phyloP scores from a whole-genome alignment of 1,284 basidiomycete genomes.

The Phenoliferia sp. region DNA sequence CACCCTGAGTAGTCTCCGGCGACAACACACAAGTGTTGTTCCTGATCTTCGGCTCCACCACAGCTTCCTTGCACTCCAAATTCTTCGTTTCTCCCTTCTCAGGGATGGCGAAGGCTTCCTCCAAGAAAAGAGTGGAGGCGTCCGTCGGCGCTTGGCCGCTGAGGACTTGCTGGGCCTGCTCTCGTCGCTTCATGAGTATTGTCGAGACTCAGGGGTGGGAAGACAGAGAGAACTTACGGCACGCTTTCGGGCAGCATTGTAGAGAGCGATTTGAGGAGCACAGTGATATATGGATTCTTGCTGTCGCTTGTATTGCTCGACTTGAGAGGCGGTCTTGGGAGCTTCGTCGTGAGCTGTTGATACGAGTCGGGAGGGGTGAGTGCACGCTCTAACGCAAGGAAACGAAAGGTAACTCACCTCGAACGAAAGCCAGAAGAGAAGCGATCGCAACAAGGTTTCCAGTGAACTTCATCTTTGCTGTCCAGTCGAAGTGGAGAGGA shows the following conservation, averaged over 20 bases:
- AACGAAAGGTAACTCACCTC: neutral
- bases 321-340: constrained; percentile 37
- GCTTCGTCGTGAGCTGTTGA: constrained; percentile 36
- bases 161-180: neutral
- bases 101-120: constrained; percentile 38
- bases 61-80: constrained; percentile 37
- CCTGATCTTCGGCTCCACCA: constrained; percentile 37
- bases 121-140: constrained; percentile 14
- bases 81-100: constrained; percentile 38
- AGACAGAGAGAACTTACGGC: neutral
- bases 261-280: constrained; percentile 1
- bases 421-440: neutral
- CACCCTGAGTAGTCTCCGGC: constrained; percentile 42
- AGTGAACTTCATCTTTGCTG: too few species aligned
- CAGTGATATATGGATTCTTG: constrained; percentile 42
- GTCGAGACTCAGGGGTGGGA: too few species aligned
- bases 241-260: neutral
- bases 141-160: neutral
- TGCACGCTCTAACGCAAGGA: too few species aligned
- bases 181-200: neutral
- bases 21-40: constrained; percentile 44
- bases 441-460: too few species aligned
- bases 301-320: constrained; percentile 37
- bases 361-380: neutral
- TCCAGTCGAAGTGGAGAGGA: too few species aligned